Evolutionary conservation across 2,329 filamentous ascomycete genomes (phyloP), one percentile per base, ranked within the genome.

Genomic region (Lecanicillium sp.): DNA sequence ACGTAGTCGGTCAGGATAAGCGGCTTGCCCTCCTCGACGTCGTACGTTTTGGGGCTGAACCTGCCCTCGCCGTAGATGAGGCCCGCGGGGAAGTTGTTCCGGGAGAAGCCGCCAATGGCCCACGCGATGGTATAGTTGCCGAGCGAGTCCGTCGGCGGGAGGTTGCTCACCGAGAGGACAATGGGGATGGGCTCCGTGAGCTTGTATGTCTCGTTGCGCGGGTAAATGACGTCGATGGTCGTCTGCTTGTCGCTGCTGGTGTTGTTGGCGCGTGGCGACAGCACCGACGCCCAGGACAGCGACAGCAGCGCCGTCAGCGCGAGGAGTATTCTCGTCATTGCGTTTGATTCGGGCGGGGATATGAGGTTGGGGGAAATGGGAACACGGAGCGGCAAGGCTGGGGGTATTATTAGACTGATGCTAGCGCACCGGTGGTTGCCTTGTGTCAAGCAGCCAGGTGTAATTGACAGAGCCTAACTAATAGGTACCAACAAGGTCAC

Each of bases 151-250:
- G 11, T 15, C 5, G 30, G 29, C 29, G 42, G n/a, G 15, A 27
- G 30, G 30, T 44, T 44, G 29, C 15, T 11, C 20, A 44, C 24
- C 9, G 30, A 29, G 17, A 44, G 12, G 11, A 32, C 42, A 24
- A 44, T 36, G 30, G 42, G 42, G 19, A 44, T 15, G 4, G 30
- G 32, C 19, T 11, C 11, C 3, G 27, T 8, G 14, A 35, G 17
- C 19, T 15, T 17, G 29, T 44, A 44, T 11, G 42, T 44, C 19
- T 44, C 29, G 30, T 44, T 44, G 17, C 29, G 30, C 20, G 42
- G 42, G 42, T 35, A 44, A 10, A 44, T 20, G 19, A 44, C 17
- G 27, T 36, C 42, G 3, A 44, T 4, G 5, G 17, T 8, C 17
- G 33, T 37, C 33, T 21, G 17, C 17, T 37, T 35, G 33, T 19